Percentiles rank a stretch among this genome's conserved stretches.
These are phyloP conservation scores for Fusarium cicatricum DNA, from an alignment of 2,329 filamentous ascomycete species.

Conservation along the genomic window DNA sequence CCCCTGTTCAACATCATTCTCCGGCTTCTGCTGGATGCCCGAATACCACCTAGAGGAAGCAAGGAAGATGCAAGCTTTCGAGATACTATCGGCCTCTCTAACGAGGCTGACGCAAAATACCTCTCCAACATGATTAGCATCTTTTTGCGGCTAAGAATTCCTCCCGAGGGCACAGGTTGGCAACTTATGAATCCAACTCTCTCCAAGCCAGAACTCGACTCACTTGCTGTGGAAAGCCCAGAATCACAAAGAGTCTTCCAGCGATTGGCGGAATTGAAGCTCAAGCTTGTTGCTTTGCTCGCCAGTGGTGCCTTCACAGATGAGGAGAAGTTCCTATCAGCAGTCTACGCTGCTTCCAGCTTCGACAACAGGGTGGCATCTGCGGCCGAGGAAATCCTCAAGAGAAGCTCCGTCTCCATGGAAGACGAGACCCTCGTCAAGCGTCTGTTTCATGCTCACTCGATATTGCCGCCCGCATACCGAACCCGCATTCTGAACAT, in stretches of 20 bases:
- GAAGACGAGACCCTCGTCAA: constrained; percentile 72
- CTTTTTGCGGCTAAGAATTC: constrained; percentile 62
- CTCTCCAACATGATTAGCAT: constrained; percentile 80
- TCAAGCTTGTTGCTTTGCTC: constrained; percentile 72
- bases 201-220: constrained; percentile 40
- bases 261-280: constrained; percentile 57
- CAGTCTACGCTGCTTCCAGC: constrained; percentile 84
- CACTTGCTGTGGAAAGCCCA: constrained; percentile 50
- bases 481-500: constrained; percentile 79
- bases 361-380: constrained; percentile 81
- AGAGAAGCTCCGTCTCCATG: constrained; percentile 77
- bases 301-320: constrained; percentile 88
- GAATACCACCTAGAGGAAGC: constrained; percentile 78
- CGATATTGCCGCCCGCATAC: constrained; percentile 74
- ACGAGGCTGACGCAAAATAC: constrained; percentile 74
- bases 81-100: constrained; percentile 69
- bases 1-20: constrained; percentile 85
- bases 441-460: constrained; percentile 77
- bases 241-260: constrained; percentile 68
- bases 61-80: constrained; percentile 79
- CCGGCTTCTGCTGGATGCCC: constrained; percentile 74
- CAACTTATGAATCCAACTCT: constrained; percentile 46
- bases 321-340: constrained; percentile 82
- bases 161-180: constrained; percentile 45
- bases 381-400: constrained; percentile 90